Percentiles rank a stretch among this genome's conserved stretches.
Conservation (phyloP, 768 basidiomycete genomes). For the Boletus patriciae region DNA sequence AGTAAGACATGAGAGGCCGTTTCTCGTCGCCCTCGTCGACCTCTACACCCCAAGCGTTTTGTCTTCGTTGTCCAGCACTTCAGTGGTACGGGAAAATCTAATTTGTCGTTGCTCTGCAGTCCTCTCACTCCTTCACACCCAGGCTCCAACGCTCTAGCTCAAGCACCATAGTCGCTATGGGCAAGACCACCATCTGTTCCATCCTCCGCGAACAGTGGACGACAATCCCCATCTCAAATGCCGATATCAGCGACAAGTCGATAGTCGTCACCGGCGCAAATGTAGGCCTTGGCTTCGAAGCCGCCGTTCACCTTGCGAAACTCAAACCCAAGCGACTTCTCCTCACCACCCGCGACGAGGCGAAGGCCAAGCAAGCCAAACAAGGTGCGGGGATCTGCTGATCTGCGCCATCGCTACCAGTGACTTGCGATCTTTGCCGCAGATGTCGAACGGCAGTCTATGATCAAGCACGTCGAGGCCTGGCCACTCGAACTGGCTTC, state of each 20-base stretch:
- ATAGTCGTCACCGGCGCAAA: constrained; percentile 29
- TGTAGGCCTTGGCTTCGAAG: constrained; percentile 34
- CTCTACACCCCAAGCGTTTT: too few relatives aligned
- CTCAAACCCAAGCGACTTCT: constrained; percentile 26
- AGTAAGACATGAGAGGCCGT: too few relatives aligned
- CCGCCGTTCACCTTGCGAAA: constrained; percentile 27
- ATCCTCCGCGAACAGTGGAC: constrained; percentile 33
- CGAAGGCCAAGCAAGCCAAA: constrained; percentile 19
- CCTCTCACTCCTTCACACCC: too few relatives aligned
- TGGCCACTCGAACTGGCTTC: constrained; percentile 37
- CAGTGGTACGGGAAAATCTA: too few relatives aligned
- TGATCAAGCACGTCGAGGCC: constrained; percentile 17
- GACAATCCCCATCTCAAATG: constrained; percentile 21
- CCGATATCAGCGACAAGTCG: constrained; percentile 25
- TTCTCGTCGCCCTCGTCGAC: too few relatives aligned
- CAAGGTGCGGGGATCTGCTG: constrained; percentile 12
- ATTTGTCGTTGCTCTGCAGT: too few relatives aligned
- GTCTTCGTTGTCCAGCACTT: too few relatives aligned
- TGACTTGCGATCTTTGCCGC: not conserved
- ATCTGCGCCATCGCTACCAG: too few relatives aligned
- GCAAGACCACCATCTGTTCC: constrained; percentile 13
- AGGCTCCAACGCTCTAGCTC: too few relatives aligned
- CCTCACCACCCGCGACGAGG: constrained; percentile 27
- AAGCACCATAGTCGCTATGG: constrained; percentile 19
- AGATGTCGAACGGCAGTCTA: constrained; percentile 22